phyloP scores from a whole-genome alignment of 805 yeast genomes.

The Barnettozyma wickerhamii region DNA sequence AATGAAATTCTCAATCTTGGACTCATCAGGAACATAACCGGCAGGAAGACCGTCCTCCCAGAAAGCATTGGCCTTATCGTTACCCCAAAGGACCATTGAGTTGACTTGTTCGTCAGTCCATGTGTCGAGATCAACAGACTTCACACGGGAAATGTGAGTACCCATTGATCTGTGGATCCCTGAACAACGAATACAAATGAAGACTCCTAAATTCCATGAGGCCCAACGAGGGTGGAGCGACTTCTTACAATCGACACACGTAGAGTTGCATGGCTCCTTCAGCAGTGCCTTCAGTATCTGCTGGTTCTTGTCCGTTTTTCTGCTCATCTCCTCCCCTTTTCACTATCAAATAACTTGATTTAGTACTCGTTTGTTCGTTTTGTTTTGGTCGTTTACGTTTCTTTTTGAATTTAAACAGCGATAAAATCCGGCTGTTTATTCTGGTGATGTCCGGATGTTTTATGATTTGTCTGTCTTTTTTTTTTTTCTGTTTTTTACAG shows the following conservation, averaged over 20 bases:
- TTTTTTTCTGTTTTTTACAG: not conserved
- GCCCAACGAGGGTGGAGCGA: constrained; percentile 97
- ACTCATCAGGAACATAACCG: constrained; percentile 71
- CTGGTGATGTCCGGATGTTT: not conserved
- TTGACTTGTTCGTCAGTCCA: constrained; percentile 94
- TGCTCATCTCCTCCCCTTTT: constrained; percentile 16
- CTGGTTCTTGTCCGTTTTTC: constrained; percentile 23
- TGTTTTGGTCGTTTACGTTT: not conserved
- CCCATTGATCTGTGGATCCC: constrained; percentile 96
- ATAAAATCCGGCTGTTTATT: not conserved
- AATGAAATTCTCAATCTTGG: constrained; percentile 84
- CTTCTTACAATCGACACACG: constrained; percentile 89
- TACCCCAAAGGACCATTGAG: constrained; percentile 84
- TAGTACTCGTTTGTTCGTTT: not conserved
- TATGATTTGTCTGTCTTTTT: not conserved
- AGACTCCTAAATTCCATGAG: constrained; percentile 90
- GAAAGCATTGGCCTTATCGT: constrained; percentile 64
- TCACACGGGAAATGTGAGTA: constrained; percentile 89
- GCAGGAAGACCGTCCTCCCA: constrained; percentile 83
- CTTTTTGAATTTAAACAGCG: no score
- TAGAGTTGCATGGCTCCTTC: constrained; percentile 69
- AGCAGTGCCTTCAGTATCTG: constrained; percentile 68
- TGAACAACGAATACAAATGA: constrained; percentile 90
- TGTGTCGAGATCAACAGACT: constrained; percentile 90
- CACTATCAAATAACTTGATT: no score